Evolutionary conservation across 2,329 filamentous ascomycete species (phyloP), one percentile per base, ranked within the genome.

Genomic region (Leptographium flavum): DNA sequence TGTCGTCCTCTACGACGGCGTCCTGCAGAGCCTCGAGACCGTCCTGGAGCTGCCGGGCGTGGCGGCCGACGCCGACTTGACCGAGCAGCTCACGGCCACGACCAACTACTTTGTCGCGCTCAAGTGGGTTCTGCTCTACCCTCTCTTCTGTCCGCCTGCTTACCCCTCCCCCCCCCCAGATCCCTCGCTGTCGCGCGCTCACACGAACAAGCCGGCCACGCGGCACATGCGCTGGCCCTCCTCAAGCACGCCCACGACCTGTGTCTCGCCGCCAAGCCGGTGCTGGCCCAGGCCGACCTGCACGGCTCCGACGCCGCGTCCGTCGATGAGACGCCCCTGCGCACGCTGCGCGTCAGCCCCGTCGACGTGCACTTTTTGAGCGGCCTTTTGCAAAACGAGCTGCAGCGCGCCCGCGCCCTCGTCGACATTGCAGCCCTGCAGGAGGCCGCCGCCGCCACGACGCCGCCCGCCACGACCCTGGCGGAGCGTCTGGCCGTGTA

Each of bases 21-120:
- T 83, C 9, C 65, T 95, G 22, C 86, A 95, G 63, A 95, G 87
- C 61, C 70, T 98, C 48, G 84, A 95, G 52, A 86, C 87, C 5
- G 79, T 95, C 60, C 86, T 83, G 55, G 87, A 94, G 49, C 71
- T 98, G 14, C 83, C 87, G 3, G 92, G 92, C 61, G 84, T 95
- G 17, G 87, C 87, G 31, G 83, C 87, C 36, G 92, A 98, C 56
- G 73, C 78, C 35, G 69, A 66, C 15, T 83, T 98, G 52, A 70
- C 87, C 5, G 66, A 73, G 39, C 86, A 92, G 59, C 68, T 98
- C n/a, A 77, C 85, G 46, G 78, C 78, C 30, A 90, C 86, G 53
- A 71, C 75, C 31, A 70, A 75, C 49, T 96, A 96, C 63, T 98
- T 96, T 66, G 76, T 81, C 50, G 84, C 92, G 10, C 69, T 96